A percentile compares a stretch with the other conserved stretches of the same genome.
phyloP scores from a whole-genome alignment of 1,284 basidiomycete genomes.

The Phellinidium pouzarii region DNA sequence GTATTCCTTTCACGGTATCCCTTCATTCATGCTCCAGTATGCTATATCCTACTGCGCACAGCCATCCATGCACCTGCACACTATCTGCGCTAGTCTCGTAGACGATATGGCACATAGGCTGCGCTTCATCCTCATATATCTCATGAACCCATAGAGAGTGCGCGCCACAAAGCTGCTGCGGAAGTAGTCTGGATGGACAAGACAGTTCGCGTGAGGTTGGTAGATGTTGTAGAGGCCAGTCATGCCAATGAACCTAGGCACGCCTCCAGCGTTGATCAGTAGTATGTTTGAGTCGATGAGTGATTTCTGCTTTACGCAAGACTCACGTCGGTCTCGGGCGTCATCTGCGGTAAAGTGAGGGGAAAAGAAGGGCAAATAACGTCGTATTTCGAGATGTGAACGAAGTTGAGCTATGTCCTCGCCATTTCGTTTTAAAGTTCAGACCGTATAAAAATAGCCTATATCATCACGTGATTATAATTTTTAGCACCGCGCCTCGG shows the following conservation, averaged over 20 bases:
- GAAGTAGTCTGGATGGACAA: slow-evolving; percentile 32
- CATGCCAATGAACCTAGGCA: slow-evolving; percentile 28
- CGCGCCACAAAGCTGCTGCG: slow-evolving; percentile 36
- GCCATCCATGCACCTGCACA: slow-evolving; percentile 37
- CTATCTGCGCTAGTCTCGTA: slow-evolving; percentile 38
- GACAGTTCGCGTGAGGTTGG: slow-evolving; percentile 27
- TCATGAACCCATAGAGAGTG: slow-evolving; percentile 33
- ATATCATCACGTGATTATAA: neutral
- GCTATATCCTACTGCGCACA: slow-evolving; percentile 37
- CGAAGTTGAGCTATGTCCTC: slow-evolving; percentile 30
- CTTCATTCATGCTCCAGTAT: slow-evolving; percentile 38
- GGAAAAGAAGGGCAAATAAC: slow-evolving; percentile 35
- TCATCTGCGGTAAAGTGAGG: slow-evolving; percentile 30
- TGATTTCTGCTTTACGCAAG: slow-evolving; percentile 28
- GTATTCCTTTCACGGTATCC: slow-evolving; percentile 25
- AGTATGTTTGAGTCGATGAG: slow-evolving; percentile 35
- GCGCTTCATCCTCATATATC: slow-evolving; percentile 34
- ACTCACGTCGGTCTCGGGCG: slow-evolving; percentile 30
- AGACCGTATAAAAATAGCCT: neutral
- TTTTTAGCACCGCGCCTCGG: neutral
- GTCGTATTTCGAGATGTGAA: slow-evolving; percentile 31
- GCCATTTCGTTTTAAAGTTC: slow-evolving; percentile 28
- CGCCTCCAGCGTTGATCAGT: slow-evolving; percentile 24
- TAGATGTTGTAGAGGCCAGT: slow-evolving; percentile 36
- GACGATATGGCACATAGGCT: slow-evolving; percentile 33